Percentiles rank a stretch among this genome's conserved stretches.
Conservation (phyloP, 345 rosid species). For the Moringa oleifera region DNA sequence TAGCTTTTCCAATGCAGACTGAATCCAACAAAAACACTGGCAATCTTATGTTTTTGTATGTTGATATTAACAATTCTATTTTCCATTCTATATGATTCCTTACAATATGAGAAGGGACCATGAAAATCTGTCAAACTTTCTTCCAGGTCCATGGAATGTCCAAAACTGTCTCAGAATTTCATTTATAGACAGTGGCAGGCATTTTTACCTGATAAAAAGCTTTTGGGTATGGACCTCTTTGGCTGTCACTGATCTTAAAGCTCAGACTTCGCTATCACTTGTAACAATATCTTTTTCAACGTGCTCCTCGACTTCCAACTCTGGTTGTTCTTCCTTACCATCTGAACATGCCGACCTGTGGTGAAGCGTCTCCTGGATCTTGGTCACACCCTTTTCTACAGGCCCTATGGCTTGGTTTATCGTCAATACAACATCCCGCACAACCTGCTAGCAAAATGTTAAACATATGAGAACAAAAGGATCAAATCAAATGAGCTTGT, state of each 20-base stretch:
- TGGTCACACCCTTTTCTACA: conserved; percentile 75
- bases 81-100: too few species aligned
- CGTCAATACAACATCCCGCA: conserved; percentile 73
- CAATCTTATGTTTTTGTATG: too few species aligned
- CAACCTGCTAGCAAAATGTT: conserved; percentile 34
- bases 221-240: too few species aligned
- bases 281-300: conserved; percentile 2
- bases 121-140: too few species aligned
- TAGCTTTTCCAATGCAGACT: too few species aligned
- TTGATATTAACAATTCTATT: too few species aligned
- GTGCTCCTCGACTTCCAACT: conserved; percentile 31
- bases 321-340: conserved; percentile 26
- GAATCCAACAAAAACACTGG: too few species aligned
- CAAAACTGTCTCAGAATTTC: too few species aligned
- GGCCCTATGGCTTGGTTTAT: conserved; percentile 91
- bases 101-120: too few species aligned
- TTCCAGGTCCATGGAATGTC: too few species aligned
- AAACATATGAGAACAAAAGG: not conserved
- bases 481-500: not conserved
- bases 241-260: not conserved
- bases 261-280: not conserved
- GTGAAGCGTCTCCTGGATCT: conserved; percentile 65
- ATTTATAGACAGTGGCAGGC: too few species aligned
- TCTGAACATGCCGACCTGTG: conserved; percentile 29
- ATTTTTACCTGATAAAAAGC: too few species aligned